Percentiles rank a stretch among this genome's conserved stretches.
These are phyloP conservation scores for Barbarea vulgaris DNA, from an alignment of 345 rosid genomes.

Conservation along the genomic window DNA sequence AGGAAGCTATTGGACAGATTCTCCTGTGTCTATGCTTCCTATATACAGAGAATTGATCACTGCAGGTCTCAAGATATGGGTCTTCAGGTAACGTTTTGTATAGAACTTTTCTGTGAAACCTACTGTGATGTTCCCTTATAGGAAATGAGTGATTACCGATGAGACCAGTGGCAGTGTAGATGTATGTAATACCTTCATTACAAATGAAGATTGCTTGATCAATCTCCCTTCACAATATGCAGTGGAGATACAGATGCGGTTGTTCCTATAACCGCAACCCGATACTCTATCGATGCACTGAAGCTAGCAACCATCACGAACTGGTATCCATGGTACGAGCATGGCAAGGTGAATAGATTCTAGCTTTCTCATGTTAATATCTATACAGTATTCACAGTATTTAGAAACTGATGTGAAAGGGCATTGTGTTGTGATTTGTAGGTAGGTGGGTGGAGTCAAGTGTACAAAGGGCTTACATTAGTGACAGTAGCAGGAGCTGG, in stretches of 20 bases:
- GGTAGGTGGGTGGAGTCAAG: constrained; percentile 99
- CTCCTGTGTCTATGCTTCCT: constrained; percentile 78
- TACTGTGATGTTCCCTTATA: neutral
- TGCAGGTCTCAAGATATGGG: constrained; percentile 80
- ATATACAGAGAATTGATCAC: constrained; percentile 65
- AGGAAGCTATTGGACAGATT: constrained; percentile 67
- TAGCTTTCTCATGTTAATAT: constrained; percentile 22
- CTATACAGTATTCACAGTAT: constrained; percentile 4
- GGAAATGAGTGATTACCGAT: neutral
- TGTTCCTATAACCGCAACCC: constrained; percentile 89
- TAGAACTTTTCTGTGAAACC: neutral
- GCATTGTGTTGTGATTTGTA: constrained; percentile 20
- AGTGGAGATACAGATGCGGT: constrained; percentile 97
- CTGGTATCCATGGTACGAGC: constrained; percentile 88
- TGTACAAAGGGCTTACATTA: constrained; percentile 75
- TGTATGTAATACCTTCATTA: neutral
- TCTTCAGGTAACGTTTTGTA: constrained; percentile 62
- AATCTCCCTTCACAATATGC: constrained; percentile 37
- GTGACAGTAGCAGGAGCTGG: constrained; percentile 92
- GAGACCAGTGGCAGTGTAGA: neutral
- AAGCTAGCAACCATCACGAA: constrained; percentile 76
- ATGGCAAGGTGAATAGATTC: constrained; percentile 33
- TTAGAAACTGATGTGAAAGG: neutral
- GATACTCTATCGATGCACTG: constrained; percentile 82
- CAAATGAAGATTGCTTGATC: constrained; percentile 21